Base-by-base conservation (phyloP, 148 eudicot species). In the Chenopodium berlandieri region DNA sequence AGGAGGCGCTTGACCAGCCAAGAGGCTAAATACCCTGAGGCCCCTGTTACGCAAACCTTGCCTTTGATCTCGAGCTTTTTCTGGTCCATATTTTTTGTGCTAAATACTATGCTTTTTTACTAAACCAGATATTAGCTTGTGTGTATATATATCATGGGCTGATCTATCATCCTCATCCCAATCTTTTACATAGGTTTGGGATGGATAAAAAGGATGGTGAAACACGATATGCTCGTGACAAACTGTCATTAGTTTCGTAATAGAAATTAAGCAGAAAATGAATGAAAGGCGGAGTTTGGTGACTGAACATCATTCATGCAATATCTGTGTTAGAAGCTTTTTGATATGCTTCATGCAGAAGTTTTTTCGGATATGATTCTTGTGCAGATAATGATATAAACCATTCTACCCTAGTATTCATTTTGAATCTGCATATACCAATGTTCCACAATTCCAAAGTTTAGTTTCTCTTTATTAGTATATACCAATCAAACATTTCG, bases 31-130 rank as follows among this genome's bases (percentile, higher is more conserved):
- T 85, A 95, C 40, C 99, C 99, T 34, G 98, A 88, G 37, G 97
- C 99, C 68, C 99, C 99, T 0, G 98, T 96, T 63, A 96, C 99
- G 31, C 99, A 96, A 9, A 96, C 97, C 84, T 86, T 90, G 62
- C 92, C 94, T 85, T 87, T 87, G 73, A 58, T 40, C 32, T 64
- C 27, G 1, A 23, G 40, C 73, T 63, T 58, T 71, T 71, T 9
- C 34, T 62, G 77, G 60, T 87, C 85, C 89, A 87, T 87, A 75
- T 48, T 65, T 48, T 65, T 44, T n/a, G 8, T n/a, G 27, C 56
- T 1, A 4, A 31, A 11, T 46, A 44, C 6, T 70, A 14, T 75
- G 8, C 9, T 44, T 34, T 22, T 48, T 46, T 48, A 14, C 20
- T 30, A 47, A 17, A 22, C 20, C 30, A 48, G 16, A 12, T 46